These are phyloP conservation scores for Pyrenochaeta sp. DNA, from an alignment of 2,329 filamentous ascomycete genomes.

Conservation along the genomic window DNA sequence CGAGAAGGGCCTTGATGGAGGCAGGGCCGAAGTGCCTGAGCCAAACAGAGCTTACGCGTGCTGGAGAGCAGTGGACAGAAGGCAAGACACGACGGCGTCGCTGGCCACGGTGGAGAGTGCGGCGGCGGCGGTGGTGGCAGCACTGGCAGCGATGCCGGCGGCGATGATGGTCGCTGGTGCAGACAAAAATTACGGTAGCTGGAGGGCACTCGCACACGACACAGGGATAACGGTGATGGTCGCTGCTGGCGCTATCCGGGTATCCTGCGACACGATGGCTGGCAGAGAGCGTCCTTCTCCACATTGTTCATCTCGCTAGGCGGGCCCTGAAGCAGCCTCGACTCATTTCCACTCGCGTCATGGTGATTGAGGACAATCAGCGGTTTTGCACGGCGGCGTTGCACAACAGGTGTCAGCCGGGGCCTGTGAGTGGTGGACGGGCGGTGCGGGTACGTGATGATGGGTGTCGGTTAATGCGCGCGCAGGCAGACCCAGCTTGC, in stretches of 20 bases:
- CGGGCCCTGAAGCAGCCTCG: constrained; percentile 24
- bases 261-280: constrained; percentile 42
- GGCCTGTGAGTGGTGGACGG: constrained; percentile 25
- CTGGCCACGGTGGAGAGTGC: constrained; percentile 19
- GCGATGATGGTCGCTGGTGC: constrained; percentile 11
- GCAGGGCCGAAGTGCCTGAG: constrained; percentile 33
- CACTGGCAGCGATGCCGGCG: constrained; percentile 14
- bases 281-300: constrained; percentile 44
- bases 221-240: constrained; percentile 32
- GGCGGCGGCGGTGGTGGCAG: constrained; percentile 12
- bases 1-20: constrained; percentile 24
- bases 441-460: constrained; percentile 21
- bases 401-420: constrained; percentile 32
- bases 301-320: constrained; percentile 50
- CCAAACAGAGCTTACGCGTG: constrained; percentile 27
- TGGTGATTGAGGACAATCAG: constrained; percentile 21
- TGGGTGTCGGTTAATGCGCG: constrained; percentile 26
- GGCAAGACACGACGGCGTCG: too few relatives aligned
- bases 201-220: constrained; percentile 8
- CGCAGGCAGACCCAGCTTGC: constrained; percentile 32
- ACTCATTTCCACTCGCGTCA: constrained; percentile 39
- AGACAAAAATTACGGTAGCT: constrained; percentile 9
- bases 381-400: constrained; percentile 19
- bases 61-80: too few relatives aligned
- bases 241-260: constrained; percentile 28